These are phyloP conservation scores for Schwanniomyces vanrijiae DNA, from an alignment of 805 yeast genomes.

Conservation along the genomic window DNA sequence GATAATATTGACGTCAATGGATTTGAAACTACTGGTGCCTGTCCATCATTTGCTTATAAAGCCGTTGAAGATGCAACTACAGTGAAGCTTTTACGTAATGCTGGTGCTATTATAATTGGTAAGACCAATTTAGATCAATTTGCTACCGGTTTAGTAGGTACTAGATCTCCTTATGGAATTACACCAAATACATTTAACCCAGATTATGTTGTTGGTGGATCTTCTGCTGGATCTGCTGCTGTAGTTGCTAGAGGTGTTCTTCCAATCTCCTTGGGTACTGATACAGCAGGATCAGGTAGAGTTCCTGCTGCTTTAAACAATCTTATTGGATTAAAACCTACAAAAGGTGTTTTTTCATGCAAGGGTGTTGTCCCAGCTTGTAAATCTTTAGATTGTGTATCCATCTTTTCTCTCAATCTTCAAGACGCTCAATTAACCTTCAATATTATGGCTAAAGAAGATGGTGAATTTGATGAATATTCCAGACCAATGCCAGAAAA, in stretches of 20 bases:
- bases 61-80: constrained; percentile 76
- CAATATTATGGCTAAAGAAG: constrained; percentile 69
- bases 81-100: constrained; percentile 69
- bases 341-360: constrained; percentile 84
- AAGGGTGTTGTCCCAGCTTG: constrained; percentile 97
- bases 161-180: constrained; percentile 91
- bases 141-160: constrained; percentile 96
- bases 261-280: constrained; percentile 90
- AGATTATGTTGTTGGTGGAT: constrained; percentile 89
- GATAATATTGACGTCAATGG: constrained; percentile 91
- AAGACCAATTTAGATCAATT: constrained; percentile 96
- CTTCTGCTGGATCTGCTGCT: constrained; percentile 93
- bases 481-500: constrained; percentile 72
- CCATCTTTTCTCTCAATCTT: constrained; percentile 75
- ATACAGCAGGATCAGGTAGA: constrained; percentile 97
- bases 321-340: constrained; percentile 88
- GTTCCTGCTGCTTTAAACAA: constrained; percentile 97
- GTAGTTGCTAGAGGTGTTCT: constrained; percentile 89
- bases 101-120: constrained; percentile 92
- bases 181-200: constrained; percentile 77
- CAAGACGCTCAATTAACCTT: constrained; percentile 82
- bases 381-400: constrained; percentile 89
- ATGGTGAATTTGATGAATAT: constrained; percentile 68
- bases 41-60: constrained; percentile 75
- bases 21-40: constrained; percentile 89